phyloP scores from a whole-genome alignment of 345 rosid genomes.

The Populus euphratica region DNA sequence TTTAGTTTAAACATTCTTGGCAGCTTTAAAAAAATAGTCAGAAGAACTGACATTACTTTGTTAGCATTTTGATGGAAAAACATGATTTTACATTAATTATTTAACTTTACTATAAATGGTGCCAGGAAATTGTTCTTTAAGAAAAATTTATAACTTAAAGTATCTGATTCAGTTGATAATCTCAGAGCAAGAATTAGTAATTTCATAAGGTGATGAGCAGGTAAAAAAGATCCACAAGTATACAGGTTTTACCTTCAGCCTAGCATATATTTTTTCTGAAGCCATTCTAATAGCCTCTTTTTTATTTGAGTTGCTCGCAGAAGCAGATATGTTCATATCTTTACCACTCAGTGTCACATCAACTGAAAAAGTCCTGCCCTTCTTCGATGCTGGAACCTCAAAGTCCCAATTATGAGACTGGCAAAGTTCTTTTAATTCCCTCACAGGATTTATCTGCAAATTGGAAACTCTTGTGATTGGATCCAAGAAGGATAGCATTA shows the following conservation, averaged over 20 bases:
- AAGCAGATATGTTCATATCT: conserved; percentile 34
- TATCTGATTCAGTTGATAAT: too few relatives aligned
- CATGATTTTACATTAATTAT: too few relatives aligned
- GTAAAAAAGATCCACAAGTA: neutral
- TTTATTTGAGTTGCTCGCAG: conserved; percentile 50
- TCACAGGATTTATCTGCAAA: conserved; percentile 58
- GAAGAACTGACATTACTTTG: too few relatives aligned
- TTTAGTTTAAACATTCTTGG: too few relatives aligned
- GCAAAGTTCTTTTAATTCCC: conserved; percentile 71
- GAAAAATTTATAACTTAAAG: too few relatives aligned
- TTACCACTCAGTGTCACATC: conserved; percentile 45
- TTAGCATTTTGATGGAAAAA: too few relatives aligned
- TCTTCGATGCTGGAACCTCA: conserved; percentile 30
- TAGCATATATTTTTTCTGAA: conserved; percentile 39
- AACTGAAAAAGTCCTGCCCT: conserved; percentile 38
- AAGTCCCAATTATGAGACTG: conserved; percentile 54
- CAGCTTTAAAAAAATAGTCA: too few relatives aligned
- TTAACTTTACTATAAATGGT: too few relatives aligned
- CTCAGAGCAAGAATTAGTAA: neutral
- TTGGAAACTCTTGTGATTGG: conserved; percentile 56
- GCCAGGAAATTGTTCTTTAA: too few relatives aligned
- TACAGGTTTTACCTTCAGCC: conserved; percentile 56
- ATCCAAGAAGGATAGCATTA: conserved; percentile 65
- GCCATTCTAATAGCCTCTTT: conserved; percentile 57
- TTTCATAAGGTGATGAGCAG: conserved; percentile 14